Evolutionary conservation across 2,329 filamentous ascomycete species (phyloP), one percentile per base, ranked within the genome.

Genomic region (Pseudocercospora fijiensis): DNA sequence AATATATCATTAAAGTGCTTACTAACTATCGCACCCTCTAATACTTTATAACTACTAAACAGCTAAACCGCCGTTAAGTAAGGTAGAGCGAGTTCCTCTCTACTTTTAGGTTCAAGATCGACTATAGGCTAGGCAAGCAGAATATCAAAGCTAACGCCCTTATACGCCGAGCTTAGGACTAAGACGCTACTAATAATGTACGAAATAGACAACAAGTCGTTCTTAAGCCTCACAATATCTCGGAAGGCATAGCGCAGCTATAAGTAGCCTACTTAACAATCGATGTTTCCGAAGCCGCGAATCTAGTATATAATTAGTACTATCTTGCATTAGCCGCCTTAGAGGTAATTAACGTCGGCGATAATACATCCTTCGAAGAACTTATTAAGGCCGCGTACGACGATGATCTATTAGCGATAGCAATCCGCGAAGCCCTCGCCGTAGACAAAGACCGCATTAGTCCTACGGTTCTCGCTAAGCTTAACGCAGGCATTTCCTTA

Each of bases 11-110:
- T 7, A 56, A 68, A 28, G 67, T 77, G 0, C 59, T 72, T 11
- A 72, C 68, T 1, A 65, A 78, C 63, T 65, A 78, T 64, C 65
- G 71, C 22, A 72, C 67, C 43, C 67, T 77, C 0, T 57, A 70
- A 51, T 69, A 69, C 61, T 76, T 76, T 58, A 74, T 68, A 41
- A 67, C 62, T 2, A 73, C 59, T 3, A 76, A 75, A 62, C 27
- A 67, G 28, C 69, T 77, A 2, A 76, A 68, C 56, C 16, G 62
- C 1, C 60, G 69, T 45, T 69, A 76, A 61, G 71, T 64, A 6
- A 60, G 68, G 6, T 75, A 65, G 70, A 27, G 64, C 0, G 63
- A 71, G 37, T 66, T 69, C 47, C 60, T 30, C 3, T 30, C 28
- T 7, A 10, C 28, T 10, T 30, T 30, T 10, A 7, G 28, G 2